A percentile compares a stretch with the other conserved stretches of the same genome.
Evolutionary conservation across 108 stramenopile genomes (phyloP).

Genomic region (Cyclostephanos tholiformis): DNA sequence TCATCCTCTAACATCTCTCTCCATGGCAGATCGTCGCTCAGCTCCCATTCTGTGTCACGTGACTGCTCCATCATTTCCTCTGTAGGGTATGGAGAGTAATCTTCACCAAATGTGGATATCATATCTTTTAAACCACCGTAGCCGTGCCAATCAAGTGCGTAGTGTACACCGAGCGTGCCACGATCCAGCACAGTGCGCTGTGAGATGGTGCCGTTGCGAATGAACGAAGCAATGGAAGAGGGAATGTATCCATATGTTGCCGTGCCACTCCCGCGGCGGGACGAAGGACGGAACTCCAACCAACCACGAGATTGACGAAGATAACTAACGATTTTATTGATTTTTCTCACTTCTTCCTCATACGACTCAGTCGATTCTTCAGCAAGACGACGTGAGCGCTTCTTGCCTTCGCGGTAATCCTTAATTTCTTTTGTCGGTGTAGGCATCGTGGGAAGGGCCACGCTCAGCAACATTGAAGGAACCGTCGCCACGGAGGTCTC

Average conservation of each 20-base stretch:
- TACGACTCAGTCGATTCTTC: slow-evolving; percentile 15
- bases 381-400: slow-evolving; percentile 33
- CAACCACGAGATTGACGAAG: slow-evolving; percentile 32
- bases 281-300: slow-evolving; percentile 53
- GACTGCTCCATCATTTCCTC: slow-evolving; percentile 40
- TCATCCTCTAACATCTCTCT: slow-evolving; percentile 23
- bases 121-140: slow-evolving; percentile 45
- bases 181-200: slow-evolving; percentile 44
- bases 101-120: slow-evolving; percentile 45
- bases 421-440: not conserved
- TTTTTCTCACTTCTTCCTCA: slow-evolving; percentile 27
- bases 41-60: slow-evolving; percentile 32
- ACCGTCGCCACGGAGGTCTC: slow-evolving; percentile 14
- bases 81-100: slow-evolving; percentile 42
- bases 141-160: slow-evolving; percentile 49
- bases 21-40: slow-evolving; percentile 53
- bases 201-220: slow-evolving; percentile 42
- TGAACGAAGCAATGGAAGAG: slow-evolving; percentile 35
- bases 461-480: not conserved
- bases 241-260: slow-evolving; percentile 50
- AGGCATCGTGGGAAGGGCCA: not conserved
- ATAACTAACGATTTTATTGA: slow-evolving; percentile 22
- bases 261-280: slow-evolving; percentile 49
- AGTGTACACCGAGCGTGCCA: slow-evolving; percentile 45
- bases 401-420: slow-evolving; percentile 19